These are phyloP conservation scores for Tolypocladium cylindrosporum DNA, from an alignment of 2,329 filamentous ascomycete genomes.

Conservation along the genomic window DNA sequence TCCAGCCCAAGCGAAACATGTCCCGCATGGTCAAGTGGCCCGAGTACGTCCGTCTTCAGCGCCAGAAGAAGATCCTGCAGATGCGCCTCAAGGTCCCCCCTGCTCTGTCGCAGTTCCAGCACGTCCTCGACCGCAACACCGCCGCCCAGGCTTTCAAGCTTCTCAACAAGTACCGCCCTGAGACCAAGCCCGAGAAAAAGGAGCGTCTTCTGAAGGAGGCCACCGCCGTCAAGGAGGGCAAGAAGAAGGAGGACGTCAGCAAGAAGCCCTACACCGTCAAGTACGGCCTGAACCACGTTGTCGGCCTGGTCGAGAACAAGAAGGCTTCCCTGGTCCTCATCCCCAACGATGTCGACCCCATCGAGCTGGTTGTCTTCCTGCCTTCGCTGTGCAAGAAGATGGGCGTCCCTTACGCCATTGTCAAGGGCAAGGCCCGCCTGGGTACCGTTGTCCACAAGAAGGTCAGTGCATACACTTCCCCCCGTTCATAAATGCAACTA, in stretches of 20 bases:
- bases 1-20: slow-evolving; percentile 92
- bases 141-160: slow-evolving; percentile 97
- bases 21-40: slow-evolving; percentile 99
- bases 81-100: slow-evolving; percentile 98
- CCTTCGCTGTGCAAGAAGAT: slow-evolving; percentile 99
- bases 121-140: slow-evolving; percentile 92
- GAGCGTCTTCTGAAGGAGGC: slow-evolving; percentile 98
- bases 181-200: slow-evolving; percentile 99
- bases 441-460: slow-evolving; percentile 99
- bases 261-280: slow-evolving; percentile 99
- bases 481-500: neutral
- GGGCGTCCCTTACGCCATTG: slow-evolving; percentile 97
- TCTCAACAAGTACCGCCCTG: slow-evolving; percentile 99
- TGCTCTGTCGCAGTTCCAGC: slow-evolving; percentile 94
- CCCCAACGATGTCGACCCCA: slow-evolving; percentile 98
- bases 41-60: slow-evolving; percentile 97
- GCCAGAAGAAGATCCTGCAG: slow-evolving; percentile 90
- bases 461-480: slow-evolving; percentile 35
- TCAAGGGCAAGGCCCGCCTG: slow-evolving; percentile 99
- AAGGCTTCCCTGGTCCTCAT: slow-evolving; percentile 98
- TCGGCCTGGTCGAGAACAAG: slow-evolving; percentile 97
- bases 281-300: slow-evolving; percentile 99
- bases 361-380: slow-evolving; percentile 98
- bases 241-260: slow-evolving; percentile 99
- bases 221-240: slow-evolving; percentile 93